Evolutionary conservation across 495 filamentous ascomycete genomes (phyloP).

Genomic region (Talaromyces ruber): DNA sequence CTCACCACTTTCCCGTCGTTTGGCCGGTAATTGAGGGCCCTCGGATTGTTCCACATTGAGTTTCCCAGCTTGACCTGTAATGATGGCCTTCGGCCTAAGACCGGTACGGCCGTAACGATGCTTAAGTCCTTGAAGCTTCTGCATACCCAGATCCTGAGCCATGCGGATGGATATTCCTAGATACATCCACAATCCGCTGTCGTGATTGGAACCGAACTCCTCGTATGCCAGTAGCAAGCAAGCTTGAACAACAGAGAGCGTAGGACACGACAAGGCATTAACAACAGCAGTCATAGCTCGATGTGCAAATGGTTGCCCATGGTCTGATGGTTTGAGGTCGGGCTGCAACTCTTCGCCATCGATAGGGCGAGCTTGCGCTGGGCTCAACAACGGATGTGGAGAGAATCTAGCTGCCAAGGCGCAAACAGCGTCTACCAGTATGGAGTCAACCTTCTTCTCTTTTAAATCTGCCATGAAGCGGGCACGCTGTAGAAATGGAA

Average conservation of each 20-base stretch:
- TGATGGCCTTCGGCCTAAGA: constrained; percentile 42
- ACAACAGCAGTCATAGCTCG: constrained; percentile 65
- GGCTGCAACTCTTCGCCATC: constrained; percentile 33
- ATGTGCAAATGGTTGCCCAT: constrained; percentile 66
- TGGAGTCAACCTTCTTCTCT: constrained; percentile 72
- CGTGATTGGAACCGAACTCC: constrained; percentile 75
- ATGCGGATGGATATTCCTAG: constrained; percentile 77
- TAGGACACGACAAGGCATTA: constrained; percentile 70
- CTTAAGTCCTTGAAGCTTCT: constrained; percentile 66
- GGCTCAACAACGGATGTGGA: constrained; percentile 51
- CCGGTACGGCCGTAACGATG: constrained; percentile 52
- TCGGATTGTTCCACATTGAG: constrained; percentile 35
- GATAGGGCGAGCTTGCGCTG: constrained; percentile 40
- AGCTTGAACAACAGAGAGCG: constrained; percentile 69
- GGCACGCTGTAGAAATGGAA: constrained; percentile 66
- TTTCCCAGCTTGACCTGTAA: constrained; percentile 36
- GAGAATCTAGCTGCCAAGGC: constrained; percentile 76
- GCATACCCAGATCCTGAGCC: constrained; percentile 76
- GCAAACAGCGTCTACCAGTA: constrained; percentile 81
- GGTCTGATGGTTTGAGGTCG: constrained; percentile 36
- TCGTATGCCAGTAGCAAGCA: constrained; percentile 77
- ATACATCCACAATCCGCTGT: constrained; percentile 88
- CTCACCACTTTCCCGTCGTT: constrained; percentile 16
- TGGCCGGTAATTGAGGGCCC: constrained; percentile 17
- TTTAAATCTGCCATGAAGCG: constrained; percentile 61